A percentile compares a stretch with the other conserved stretches of the same genome.
Conservation (phyloP, 257 asterid species). For the Voacanga thouarsii region DNA sequence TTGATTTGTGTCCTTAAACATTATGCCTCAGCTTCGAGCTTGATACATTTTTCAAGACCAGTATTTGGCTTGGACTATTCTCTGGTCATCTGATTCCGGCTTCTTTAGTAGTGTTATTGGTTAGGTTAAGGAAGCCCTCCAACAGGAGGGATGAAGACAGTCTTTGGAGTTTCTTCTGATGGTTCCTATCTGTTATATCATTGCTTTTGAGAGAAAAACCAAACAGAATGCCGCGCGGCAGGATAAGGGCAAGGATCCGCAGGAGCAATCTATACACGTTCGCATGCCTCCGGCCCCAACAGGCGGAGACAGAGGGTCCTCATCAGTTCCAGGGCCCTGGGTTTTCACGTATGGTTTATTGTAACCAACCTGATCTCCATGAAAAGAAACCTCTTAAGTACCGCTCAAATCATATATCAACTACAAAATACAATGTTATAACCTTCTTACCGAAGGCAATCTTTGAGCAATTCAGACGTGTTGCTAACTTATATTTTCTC, state of each 20-base stretch:
- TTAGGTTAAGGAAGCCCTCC: background rate
- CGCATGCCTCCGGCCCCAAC: constrained; percentile 54
- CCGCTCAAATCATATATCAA: constrained; percentile 73
- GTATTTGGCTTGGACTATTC: background rate
- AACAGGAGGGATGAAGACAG: constrained; percentile 20
- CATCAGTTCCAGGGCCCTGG: constrained; percentile 70
- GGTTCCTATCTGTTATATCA: constrained; percentile 19
- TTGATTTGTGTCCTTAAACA: background rate
- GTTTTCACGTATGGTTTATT: constrained; percentile 67
- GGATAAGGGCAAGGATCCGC: constrained; percentile 66
- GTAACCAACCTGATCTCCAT: constrained; percentile 79
- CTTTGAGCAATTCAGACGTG: constrained; percentile 94
- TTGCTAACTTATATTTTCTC: constrained; percentile 91
- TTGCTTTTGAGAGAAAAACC: constrained; percentile 25
- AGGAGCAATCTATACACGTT: constrained; percentile 84
- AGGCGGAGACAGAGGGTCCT: constrained; percentile 42
- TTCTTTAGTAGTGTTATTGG: background rate
- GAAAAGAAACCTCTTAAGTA: constrained; percentile 63
- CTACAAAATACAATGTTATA: constrained; percentile 83
- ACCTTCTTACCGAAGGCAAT: constrained; percentile 89
- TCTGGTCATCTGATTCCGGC: background rate
- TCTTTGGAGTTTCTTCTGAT: constrained; percentile 28
- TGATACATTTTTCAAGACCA: background rate
- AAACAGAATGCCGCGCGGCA: constrained; percentile 60
- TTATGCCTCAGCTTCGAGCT: constrained; percentile 1